Evolutionary conservation across 805 yeast genomes (phyloP), one percentile per base, ranked within the genome.

Genomic region (Pichia cabralensis): DNA sequence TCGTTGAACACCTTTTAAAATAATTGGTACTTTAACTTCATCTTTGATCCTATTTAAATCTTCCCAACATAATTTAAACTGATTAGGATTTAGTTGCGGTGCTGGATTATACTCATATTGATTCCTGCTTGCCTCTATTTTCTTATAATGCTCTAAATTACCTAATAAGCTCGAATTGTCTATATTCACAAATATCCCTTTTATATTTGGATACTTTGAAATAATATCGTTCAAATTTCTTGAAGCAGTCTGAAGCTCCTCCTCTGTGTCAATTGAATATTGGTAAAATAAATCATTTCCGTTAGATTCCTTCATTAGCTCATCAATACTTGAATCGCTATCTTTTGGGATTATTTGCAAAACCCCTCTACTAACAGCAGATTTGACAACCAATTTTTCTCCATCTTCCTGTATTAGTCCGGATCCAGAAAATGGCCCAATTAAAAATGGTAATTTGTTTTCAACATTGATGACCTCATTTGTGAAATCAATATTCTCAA

Each of bases 401-500:
- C 94, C 96, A 25, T 81, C 92, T 3, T 79, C 79, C 51, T 86
- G 88, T 5, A 95, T 94, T 43, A 88, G 64, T 45, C 74, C 76
- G 20, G 94, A 94, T 31, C 86, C 69, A 1, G 95, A 94, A 14
- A 95, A 81, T 1, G 96, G 94, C n/a, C 92, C 71, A 36, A 80
- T 73, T 50, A 84, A 88, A 54, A 88, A 83, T 6, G 97, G 96
- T 6, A 75, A 79, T 13, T 69, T 62, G 5, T 71, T 60, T 24
- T 63, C 58, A 17, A 67, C 50, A 10, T 94, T 95, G 19, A 86
- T 60, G 69, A 86, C 70, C 5, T 70, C 63, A 4, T 89, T 76
- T 3, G 72, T 51, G 22, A 70, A 52, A 45, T 77, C 80, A 26
- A 80, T 67, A n/a, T 67, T 52, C 3, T 64, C 50, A 9, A 86